Evolutionary conservation across 192 early-diverging fungal genomes (phyloP), one percentile per base, ranked within the genome.

Genomic region (Linnemannia exigua): DNA sequence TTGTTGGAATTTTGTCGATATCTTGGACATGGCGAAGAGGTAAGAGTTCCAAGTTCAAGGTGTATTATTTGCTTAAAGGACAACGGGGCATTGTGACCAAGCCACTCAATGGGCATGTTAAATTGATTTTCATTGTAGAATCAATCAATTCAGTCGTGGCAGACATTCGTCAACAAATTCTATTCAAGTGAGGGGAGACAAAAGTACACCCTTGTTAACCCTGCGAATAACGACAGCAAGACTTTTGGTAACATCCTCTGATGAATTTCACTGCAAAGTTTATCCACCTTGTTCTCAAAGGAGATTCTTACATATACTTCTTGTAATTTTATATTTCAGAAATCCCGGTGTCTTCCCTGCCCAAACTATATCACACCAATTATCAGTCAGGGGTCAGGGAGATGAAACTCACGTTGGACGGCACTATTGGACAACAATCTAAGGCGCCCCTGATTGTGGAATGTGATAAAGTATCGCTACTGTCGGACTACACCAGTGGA

Each of bases 401-500:
- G 47, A 79, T 67, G 63, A 74, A 41, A 41, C 31, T 79, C 28
- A 74, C 78, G 5, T 54, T 79, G 22, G 78, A 79, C 25, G 41
- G 37, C 19, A 41, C 47, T 8, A n/a, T 79, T 2, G 78, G 50
- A 35, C 68, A 33, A n/a, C 46, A 38, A 22, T 46, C 71, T 14
- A 79, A 67, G 51, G 22, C 28, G 0, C 78, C 78, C 5, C 12
- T 73, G 2, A 51, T 35, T 1, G 41, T 79, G 0, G 46, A 72
- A 67, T 79, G 78, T 51, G 37, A 71, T 5, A 79, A 66, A 38
- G 47, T 74, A 22, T 51, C 78, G 9, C 36, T 79, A 9, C 25
- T 79, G 5, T 73, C 78, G 15, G 78, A 79, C 19, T 79, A 74
- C 33, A n/a, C 61, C 8, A 79, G 50, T 54, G 78, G 78, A 38